Base-by-base conservation (phyloP, 1,284 basidiomycete species). In the Xerocomus amazonicus region DNA sequence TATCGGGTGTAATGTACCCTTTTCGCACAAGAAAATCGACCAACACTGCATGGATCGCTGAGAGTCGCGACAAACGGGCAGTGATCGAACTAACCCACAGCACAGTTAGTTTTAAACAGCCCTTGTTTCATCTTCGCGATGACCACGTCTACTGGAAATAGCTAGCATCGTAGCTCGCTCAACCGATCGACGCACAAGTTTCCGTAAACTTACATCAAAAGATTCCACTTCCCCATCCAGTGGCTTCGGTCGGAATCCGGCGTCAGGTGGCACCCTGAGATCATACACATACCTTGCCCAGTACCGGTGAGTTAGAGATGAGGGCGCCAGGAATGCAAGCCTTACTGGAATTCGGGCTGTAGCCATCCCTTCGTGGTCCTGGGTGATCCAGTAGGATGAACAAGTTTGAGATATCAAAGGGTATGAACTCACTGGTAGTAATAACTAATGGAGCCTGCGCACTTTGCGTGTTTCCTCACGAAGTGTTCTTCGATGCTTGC, bases 181-280 rank as follows among this genome's bases (percentile, higher is more conserved):
- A 37, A n/a, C 29, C 3, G 32, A 19, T 37, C 8, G 27, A 38
- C 27, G 19, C 34, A 16, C 36, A 36, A 23, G 19, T 43, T 34
- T 14, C 28, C 5, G 23, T 27, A 2, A 28, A 19, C 69, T 51
- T 49, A 87, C 89, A 72, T 87, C 83, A 60, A 97, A 98, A 1
- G 79, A 86, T 63, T 97, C 92, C 5, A 97, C 95, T 66, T 98
- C 96, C 29, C 90, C 93, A 58, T 98, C 96, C 34, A 83, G 75
- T 0, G 94, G 94, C 42, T 74, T 76, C 1, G 91, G 90, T 36
- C 77, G 70, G 55, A 90, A 83, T 53, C 81, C 77, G 14, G 71
- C 62, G 41, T 70, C 71, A 2, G 73, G 54, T 0, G 90, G 90
- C 26, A 94, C 76, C 40, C 71, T 68, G 46, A 96, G 73, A 59